phyloP scores from a whole-genome alignment of 2,329 filamentous ascomycete species.

The Teratosphaeria epicoccoides region DNA sequence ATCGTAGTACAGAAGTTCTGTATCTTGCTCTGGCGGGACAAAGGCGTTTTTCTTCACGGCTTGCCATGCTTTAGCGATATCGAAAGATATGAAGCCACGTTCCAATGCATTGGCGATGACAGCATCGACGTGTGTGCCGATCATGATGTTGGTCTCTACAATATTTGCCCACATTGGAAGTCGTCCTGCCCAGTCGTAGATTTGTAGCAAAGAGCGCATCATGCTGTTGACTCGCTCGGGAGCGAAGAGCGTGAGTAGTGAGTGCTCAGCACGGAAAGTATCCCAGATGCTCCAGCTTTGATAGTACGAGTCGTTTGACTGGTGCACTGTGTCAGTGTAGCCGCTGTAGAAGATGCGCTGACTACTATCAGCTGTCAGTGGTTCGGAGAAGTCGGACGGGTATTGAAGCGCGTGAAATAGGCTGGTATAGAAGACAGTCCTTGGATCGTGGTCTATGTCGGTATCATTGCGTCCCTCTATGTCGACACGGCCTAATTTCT shows the following conservation, averaged over 20 bases:
- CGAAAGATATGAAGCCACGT: constrained; percentile 34
- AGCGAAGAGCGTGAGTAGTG: constrained; percentile 35
- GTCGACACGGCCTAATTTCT: constrained; percentile 34
- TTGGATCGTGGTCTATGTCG: constrained; percentile 32
- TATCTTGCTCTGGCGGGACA: constrained; percentile 35
- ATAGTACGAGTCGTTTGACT: constrained; percentile 36
- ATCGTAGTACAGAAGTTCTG: constrained; percentile 37
- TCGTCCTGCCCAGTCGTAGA: constrained; percentile 38
- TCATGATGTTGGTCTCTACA: constrained; percentile 43
- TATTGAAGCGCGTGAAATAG: constrained; percentile 40
- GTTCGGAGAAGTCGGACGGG: constrained; percentile 40
- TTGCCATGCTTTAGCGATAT: constrained; percentile 35
- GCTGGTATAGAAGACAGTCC: constrained; percentile 37
- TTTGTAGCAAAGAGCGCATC: constrained; percentile 37
- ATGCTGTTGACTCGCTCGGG: constrained; percentile 39
- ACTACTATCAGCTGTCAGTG: constrained; percentile 16
- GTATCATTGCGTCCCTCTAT: constrained; percentile 37
- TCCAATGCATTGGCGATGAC: constrained; percentile 39
- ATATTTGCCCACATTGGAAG: constrained; percentile 42
- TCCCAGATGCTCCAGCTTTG: constrained; percentile 44
- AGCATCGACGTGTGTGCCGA: constrained; percentile 39
- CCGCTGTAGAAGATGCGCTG: constrained; percentile 35
- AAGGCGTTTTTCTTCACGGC: constrained; percentile 38
- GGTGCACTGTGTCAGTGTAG: constrained; percentile 37
- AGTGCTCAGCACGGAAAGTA: constrained; percentile 40